Base-by-base conservation (phyloP, 345 rosid species). In the Clausena lansium region DNA sequence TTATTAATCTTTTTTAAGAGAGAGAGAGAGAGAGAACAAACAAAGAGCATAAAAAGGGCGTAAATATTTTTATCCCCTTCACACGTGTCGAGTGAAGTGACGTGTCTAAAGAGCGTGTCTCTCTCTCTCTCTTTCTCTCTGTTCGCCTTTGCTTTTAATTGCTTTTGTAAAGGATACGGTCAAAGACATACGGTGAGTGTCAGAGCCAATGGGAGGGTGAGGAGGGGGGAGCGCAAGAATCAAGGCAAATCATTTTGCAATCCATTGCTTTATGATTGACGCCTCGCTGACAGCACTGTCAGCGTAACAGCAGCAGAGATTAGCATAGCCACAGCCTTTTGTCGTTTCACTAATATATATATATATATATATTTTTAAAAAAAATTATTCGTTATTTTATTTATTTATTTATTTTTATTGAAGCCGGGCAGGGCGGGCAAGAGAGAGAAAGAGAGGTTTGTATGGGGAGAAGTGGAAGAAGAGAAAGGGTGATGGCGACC, bases 261-360 rank as follows among this genome's bases (percentile, higher is more conserved):
- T 90, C 90, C 78, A 88, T 88, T 88, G 88, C 87, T 87, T 85
- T 86, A 87, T 88, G 89, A 90, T 90, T 87, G 91, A 90, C 83
- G 75, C 89, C 84, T 88, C 88, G 84, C 84, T 87, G 89, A 85
- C 89, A 79, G 81, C 1, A 22, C 41, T 77, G 88, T 85, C 87
- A 86, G 81, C 69, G 74, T 69, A 81, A 78, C 85, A 79, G 79
- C 59, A 30, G 65, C 27, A 47, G 36, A 65, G 66, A 71, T n/a
- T 75, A 69, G 63, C 80, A 80, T 1, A 45, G 50, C 50, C 50
- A 45, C 59, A 69, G 59, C 60, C 79, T 71, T 77, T 83, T 82
- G 89, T 84, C 83, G 81, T 83, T 81, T 77, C 83, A 79, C 75
- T 73, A 52, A 2, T 22, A 50, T n/a, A 0, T 20, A 4, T n/a